Evolutionary conservation across 257 asterid genomes (phyloP), one percentile per base, ranked within the genome.

Genomic region (Anisodus tanguticus): DNA sequence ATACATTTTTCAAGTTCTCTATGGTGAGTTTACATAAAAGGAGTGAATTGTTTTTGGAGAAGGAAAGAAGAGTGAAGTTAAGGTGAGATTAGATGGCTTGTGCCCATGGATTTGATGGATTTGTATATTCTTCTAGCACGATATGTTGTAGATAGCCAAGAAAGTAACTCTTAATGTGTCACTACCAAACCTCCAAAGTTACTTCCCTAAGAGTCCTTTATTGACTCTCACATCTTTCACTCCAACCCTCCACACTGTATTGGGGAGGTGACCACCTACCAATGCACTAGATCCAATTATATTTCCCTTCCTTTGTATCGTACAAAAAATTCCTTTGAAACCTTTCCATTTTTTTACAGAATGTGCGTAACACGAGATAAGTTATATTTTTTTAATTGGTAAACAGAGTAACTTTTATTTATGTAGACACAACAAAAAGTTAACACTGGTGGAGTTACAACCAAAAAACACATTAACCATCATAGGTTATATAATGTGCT

Each of bases 101-200:
- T 15, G 15, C 16, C 41, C 41, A 22, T 63, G 69, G 16, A 9
- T 22, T 22, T 63, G 69, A 22, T 63, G 69, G 69, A 63, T 63
- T 22, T 13, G 19, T 22, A 22, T 63, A 35, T 22, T 22, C 69
- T 63, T 63, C 69, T 63, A 63, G 69, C 16, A 63, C 39, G 16
- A 63, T 63, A 63, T 63, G 69, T 63, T 63, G 69, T 22, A 63
- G 69, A 63, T 63, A 63, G 1, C 69, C 39, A 15, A 63, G 69
- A 63, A 39, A 63, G 39, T 63, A 22, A 35, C 69, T 22, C 11
- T 63, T 63, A 26, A 63, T 63, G 70, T 22, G 70, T 26, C 16
- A 9, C 69, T 63, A 8, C 69, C 69, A 63, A 63, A 63, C 69
- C 69, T 63, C 69, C 69, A 63, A 62, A 63, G 69, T 39, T 63